Evolutionary conservation across 192 early-diverging fungal genomes (phyloP), one percentile per base, ranked within the genome.

Genomic region (Podila minutissima): DNA sequence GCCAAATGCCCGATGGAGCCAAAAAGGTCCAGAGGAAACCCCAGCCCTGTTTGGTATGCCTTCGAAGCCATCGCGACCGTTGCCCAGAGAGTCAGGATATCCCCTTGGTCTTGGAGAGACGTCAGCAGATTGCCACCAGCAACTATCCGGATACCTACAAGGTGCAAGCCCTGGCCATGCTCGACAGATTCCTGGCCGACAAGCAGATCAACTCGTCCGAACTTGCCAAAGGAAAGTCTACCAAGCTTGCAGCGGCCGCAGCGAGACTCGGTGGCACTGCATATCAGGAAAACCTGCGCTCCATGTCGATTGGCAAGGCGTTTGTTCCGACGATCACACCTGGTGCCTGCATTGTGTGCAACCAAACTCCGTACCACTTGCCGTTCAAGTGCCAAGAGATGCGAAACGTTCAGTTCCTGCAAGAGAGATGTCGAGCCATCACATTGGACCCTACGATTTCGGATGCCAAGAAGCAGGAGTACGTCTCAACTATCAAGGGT

Each of bases 71-170:
- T 48, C 65, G 77, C 10, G 77, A 81, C 28, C 66, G 77, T 5
- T 81, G 77, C 29, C 70, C 71, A 41, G 77, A 81, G 67, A 81
- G 77, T 55, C 77, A 81, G 58, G 77, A 81, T 69, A 81, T 81
- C 49, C 77, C 77, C 57, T 35, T 81, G 24, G 77, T 81, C 35
- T 48, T 81, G 70, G 77, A 81, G 31, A 51, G 77, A 17, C 66
- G 77, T 31, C 77, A 81, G 33, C 77, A 81, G 49, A 81, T 81
- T 66, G 77, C 77, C 15, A 81, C 77, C 46, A 81, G 77, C 49
- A 73, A 81, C 58, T 73, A 69, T 20, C 77, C 77, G 10, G 71
- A 73, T 50, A 73, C 64, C 62, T 81, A 81, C 58, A 81, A 81
- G 67, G 28, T 33, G 3, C 58, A 69, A 33, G 77, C 77, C 5